These are phyloP conservation scores for Scheffersomyces insectosa DNA, from an alignment of 1,139 yeast species.

Conservation along the genomic window DNA sequence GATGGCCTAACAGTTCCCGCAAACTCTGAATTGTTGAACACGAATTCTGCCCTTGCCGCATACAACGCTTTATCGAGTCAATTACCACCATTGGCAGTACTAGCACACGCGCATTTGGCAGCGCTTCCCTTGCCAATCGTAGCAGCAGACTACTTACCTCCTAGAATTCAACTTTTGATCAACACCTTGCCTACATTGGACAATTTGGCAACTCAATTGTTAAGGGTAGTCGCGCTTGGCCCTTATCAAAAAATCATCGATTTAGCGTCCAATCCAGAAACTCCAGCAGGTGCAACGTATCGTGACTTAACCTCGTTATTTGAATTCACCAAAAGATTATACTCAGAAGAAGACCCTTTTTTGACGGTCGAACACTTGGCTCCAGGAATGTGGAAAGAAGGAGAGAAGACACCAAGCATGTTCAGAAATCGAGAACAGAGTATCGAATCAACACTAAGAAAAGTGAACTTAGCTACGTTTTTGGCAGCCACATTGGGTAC, in stretches of 20 bases:
- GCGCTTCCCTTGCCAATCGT: conserved; percentile 58
- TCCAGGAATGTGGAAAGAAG: conserved; percentile 68
- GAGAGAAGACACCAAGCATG: conserved; percentile 57
- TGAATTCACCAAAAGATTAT: conserved; percentile 67
- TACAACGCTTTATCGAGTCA: conserved; percentile 44
- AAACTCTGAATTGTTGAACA: conserved; percentile 41
- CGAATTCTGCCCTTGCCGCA: conserved; percentile 45
- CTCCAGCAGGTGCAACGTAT: conserved; percentile 73
- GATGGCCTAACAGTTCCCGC: conserved; percentile 37
- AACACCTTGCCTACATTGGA: conserved; percentile 74
- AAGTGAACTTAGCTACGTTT: conserved; percentile 86
- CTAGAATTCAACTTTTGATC: conserved; percentile 60
- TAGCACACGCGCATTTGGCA: conserved; percentile 55
- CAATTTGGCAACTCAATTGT: conserved; percentile 70
- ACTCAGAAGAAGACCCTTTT: conserved; percentile 68
- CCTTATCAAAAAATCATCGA: conserved; percentile 75
- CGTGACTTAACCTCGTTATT: conserved; percentile 71
- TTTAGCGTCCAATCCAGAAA: conserved; percentile 70
- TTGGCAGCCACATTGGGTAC: conserved; percentile 82
- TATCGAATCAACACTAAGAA: conserved; percentile 69
- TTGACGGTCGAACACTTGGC: conserved; percentile 60
- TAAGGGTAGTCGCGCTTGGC: conserved; percentile 65
- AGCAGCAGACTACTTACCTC: conserved; percentile 58
- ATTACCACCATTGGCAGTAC: conserved; percentile 37
- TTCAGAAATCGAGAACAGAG: conserved; percentile 63